Evolutionary conservation across 495 filamentous ascomycete genomes (phyloP).

Genomic region (Parmelia sp.): DNA sequence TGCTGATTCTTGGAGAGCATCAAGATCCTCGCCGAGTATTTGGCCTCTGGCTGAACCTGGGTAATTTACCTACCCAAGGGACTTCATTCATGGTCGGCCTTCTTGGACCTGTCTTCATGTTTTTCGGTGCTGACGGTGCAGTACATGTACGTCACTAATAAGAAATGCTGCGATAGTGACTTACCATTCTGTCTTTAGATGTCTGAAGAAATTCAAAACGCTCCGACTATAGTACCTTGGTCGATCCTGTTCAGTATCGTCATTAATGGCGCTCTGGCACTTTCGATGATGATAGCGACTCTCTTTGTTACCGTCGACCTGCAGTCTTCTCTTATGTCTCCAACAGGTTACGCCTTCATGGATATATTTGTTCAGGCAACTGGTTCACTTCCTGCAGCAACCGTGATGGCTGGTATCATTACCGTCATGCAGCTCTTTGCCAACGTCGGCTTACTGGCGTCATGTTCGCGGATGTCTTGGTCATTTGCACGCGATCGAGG

Average conservation of each 20-base stretch:
- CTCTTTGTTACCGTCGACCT: constrained; percentile 42
- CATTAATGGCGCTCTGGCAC: constrained; percentile 39
- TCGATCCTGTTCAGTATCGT: constrained; percentile 38
- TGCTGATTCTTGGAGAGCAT: constrained; percentile 41
- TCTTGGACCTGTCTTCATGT: constrained; percentile 31
- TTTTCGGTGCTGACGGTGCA: constrained; percentile 34
- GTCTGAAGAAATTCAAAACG: constrained; percentile 43
- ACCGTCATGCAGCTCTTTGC: constrained; percentile 41
- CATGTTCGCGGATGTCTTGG: constrained; percentile 50
- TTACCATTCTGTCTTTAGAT: constrained; percentile 10
- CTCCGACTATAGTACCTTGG: constrained; percentile 35
- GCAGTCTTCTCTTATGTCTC: constrained; percentile 29
- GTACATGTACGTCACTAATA: constrained; percentile 26
- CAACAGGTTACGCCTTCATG: constrained; percentile 50
- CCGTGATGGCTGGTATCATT: constrained; percentile 42
- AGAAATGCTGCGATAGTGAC: neutral
- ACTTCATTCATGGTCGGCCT: constrained; percentile 39
- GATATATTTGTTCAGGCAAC: constrained; percentile 47
- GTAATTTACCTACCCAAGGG: constrained; percentile 39
- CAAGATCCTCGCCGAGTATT: constrained; percentile 42
- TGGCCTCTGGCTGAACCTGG: constrained; percentile 35
- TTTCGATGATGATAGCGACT: constrained; percentile 36
- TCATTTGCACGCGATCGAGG: constrained; percentile 57
- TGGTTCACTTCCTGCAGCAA: constrained; percentile 39
- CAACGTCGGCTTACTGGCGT: constrained; percentile 45